Evolutionary conservation across 495 filamentous ascomycete species (phyloP).

Genomic region (Lentithecium fluviatile): DNA sequence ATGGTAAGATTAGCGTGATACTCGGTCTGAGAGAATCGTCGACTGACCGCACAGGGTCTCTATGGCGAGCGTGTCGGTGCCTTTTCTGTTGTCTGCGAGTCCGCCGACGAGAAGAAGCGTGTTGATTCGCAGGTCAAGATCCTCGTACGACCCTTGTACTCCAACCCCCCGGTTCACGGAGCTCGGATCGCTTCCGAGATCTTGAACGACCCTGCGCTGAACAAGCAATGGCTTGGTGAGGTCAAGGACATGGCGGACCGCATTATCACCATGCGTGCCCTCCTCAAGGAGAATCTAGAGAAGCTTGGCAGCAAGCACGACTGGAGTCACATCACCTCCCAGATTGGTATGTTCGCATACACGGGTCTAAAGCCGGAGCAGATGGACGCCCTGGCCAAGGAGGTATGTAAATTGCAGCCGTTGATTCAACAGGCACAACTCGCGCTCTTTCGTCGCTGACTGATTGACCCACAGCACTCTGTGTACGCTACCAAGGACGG

Average conservation of each 20-base stretch:
- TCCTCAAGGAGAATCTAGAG: conserved; percentile 91
- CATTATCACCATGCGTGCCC: conserved; percentile 95
- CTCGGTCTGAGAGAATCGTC: not conserved
- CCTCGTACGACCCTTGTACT: conserved; percentile 93
- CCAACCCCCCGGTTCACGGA: conserved; percentile 94
- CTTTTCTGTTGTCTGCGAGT: conserved; percentile 86
- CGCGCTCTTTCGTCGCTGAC: not conserved
- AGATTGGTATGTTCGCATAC: conserved; percentile 99
- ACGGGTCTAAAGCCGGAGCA: conserved; percentile 89
- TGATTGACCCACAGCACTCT: conserved; percentile 62
- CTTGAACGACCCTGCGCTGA: conserved; percentile 80
- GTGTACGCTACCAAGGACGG: conserved; percentile 98
- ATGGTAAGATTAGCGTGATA: conserved; percentile 61
- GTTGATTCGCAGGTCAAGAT: conserved; percentile 99
- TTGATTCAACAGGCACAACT: not conserved
- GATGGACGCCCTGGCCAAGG: conserved; percentile 89
- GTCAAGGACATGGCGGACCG: conserved; percentile 99
- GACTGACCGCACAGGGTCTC: conserved; percentile 61
- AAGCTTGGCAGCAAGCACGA: conserved; percentile 91
- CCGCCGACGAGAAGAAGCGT: conserved; percentile 88
- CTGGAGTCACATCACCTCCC: conserved; percentile 97
- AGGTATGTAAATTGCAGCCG: conserved; percentile 49
- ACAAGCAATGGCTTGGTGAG: conserved; percentile 92
- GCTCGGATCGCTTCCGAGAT: conserved; percentile 92
- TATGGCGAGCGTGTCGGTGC: conserved; percentile 98